Percentiles rank a stretch among this genome's conserved stretches.
These are phyloP conservation scores for Haemoproteus tartakovskyi DNA, from an alignment of 169 alveolate species.

Conservation along the genomic window DNA sequence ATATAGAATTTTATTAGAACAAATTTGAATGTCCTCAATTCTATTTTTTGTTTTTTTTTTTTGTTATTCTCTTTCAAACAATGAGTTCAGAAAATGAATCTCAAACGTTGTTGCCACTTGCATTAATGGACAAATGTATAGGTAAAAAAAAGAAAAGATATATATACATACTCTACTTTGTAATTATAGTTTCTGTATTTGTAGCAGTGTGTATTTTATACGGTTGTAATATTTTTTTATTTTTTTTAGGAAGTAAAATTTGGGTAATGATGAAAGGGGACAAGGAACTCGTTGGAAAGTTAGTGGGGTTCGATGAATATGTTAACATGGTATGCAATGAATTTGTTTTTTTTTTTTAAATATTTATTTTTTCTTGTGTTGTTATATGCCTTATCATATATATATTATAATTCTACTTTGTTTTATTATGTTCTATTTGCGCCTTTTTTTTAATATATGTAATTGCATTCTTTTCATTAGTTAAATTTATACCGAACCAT, in stretches of 20 bases:
- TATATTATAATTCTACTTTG: no score
- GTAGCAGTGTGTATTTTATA: neutral
- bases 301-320: constrained; percentile 93
- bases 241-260: constrained; percentile 83
- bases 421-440: no score
- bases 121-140: constrained; percentile 91
- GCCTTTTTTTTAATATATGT: neutral
- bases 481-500: neutral
- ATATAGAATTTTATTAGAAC: no score
- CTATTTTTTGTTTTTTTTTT: no score
- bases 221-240: neutral
- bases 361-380: no score
- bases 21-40: no score
- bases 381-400: no score
- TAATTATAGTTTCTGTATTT: neutral
- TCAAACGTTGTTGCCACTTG: constrained; percentile 86
- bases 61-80: constrained; percentile 1
- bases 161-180: neutral
- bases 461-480: neutral
- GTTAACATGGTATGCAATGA: constrained; percentile 91
- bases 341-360: no score
- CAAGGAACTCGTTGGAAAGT: constrained; percentile 85
- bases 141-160: constrained; percentile 2
- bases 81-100: constrained; percentile 79
- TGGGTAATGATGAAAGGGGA: constrained; percentile 89